These are phyloP conservation scores for Carpinus fangiana DNA, from an alignment of 306 rosid species.

Conservation along the genomic window DNA sequence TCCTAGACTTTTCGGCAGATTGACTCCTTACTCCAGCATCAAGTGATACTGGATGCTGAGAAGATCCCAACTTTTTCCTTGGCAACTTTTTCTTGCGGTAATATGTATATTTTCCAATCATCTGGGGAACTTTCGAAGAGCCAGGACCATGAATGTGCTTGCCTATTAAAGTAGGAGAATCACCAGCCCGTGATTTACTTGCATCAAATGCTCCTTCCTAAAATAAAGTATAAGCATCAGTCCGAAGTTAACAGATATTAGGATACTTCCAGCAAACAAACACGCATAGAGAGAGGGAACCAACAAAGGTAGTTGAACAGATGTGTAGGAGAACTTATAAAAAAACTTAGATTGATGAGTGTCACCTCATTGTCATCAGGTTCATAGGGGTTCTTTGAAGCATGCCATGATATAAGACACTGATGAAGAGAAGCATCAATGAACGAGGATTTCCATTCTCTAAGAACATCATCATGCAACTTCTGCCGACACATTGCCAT, in stretches of 20 bases:
- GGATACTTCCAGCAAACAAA: constrained; percentile 29
- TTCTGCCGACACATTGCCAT: constrained; percentile 78
- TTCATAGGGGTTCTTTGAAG: constrained; percentile 44
- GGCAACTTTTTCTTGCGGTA: constrained; percentile 56
- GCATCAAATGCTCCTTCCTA: constrained; percentile 43
- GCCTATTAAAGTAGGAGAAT: constrained; percentile 31
- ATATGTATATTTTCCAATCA: constrained; percentile 52
- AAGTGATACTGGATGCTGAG: constrained; percentile 31
- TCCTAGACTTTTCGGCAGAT: constrained; percentile 50
- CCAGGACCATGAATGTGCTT: constrained; percentile 40
- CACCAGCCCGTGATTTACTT: constrained; percentile 28
- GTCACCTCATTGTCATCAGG: constrained; percentile 49
- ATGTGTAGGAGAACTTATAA: constrained; percentile 2
- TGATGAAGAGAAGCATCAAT: constrained; percentile 43
- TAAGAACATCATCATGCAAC: constrained; percentile 68
- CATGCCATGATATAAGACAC: constrained; percentile 37
- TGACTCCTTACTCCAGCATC: constrained; percentile 36
- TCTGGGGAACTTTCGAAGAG: constrained; percentile 39
- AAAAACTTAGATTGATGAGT: constrained; percentile 14
- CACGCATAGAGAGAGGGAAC: not conserved
- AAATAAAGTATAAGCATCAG: constrained; percentile 20
- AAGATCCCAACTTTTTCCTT: constrained; percentile 42
- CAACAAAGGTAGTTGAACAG: constrained; percentile 16
- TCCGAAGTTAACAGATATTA: not conserved
- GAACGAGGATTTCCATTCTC: constrained; percentile 55